These are phyloP conservation scores for Nasturtium officinale DNA, from an alignment of 345 rosid species.

Conservation along the genomic window DNA sequence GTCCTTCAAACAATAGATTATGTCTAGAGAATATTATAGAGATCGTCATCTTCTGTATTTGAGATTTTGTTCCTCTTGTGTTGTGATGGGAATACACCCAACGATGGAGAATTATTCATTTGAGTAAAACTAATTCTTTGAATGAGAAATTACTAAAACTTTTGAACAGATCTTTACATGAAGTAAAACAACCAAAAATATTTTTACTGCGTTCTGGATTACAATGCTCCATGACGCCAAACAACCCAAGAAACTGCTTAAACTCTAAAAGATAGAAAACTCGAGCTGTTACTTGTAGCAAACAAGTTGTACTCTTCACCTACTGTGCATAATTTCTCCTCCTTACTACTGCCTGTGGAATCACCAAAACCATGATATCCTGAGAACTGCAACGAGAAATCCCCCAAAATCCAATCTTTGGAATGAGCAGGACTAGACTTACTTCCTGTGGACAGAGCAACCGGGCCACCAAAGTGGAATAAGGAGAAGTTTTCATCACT, in stretches of 20 bases:
- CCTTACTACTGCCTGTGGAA: slow-evolving; percentile 45
- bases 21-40: not conserved
- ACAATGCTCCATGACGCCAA: slow-evolving; percentile 14
- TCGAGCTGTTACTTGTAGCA: slow-evolving; percentile 64
- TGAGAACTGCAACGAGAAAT: slow-evolving; percentile 52
- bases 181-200: slow-evolving; percentile 15
- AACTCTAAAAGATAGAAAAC: slow-evolving; percentile 62
- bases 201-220: slow-evolving; percentile 17
- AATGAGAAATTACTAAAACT: not conserved
- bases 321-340: slow-evolving; percentile 49
- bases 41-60: not conserved
- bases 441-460: slow-evolving; percentile 58
- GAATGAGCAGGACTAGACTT: slow-evolving; percentile 47
- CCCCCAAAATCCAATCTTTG: slow-evolving; percentile 51
- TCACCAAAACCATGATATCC: slow-evolving; percentile 53
- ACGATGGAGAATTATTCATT: slow-evolving; percentile 6
- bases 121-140: slow-evolving; percentile 27
- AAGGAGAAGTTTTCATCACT: slow-evolving; percentile 64
- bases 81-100: slow-evolving; percentile 25
- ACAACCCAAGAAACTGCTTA: slow-evolving; percentile 31
- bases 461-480: slow-evolving; percentile 90
- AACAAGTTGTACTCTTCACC: slow-evolving; percentile 88
- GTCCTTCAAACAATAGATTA: slow-evolving; percentile 37
- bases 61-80: slow-evolving; percentile 13
- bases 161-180: slow-evolving; percentile 31